These are phyloP conservation scores for Talaromyces sp. DNA, from an alignment of 2,329 filamentous ascomycete species.

Conservation along the genomic window DNA sequence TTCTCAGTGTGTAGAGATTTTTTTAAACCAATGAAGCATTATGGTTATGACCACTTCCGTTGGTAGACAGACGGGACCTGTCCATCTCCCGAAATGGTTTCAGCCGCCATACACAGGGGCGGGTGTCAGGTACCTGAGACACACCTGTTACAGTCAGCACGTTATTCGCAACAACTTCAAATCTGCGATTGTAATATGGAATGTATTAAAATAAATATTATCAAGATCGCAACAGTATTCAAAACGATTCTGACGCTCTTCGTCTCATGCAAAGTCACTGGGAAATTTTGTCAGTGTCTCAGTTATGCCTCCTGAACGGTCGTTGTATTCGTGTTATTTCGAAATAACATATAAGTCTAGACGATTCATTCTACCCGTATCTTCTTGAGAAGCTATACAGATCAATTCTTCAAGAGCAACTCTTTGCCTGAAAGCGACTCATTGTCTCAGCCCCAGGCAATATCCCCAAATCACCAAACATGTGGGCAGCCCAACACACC, in stretches of 20 bases:
- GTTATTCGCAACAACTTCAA: no score
- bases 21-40: no score
- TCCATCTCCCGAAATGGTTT: neutral
- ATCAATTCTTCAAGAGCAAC: neutral
- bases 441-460: neutral
- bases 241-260: neutral
- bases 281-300: neutral
- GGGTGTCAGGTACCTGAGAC: neutral
- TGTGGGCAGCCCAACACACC: conserved; percentile 11
- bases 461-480: neutral
- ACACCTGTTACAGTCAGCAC: neutral
- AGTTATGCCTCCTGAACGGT: neutral
- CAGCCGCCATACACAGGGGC: neutral
- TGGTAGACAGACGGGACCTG: no score
- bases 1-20: no score
- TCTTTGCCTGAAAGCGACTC: neutral
- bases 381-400: neutral
- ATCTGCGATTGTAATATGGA: neutral
- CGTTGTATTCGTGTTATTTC: neutral
- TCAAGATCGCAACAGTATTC: neutral
- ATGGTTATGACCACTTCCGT: no score
- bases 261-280: neutral
- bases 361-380: neutral
- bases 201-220: neutral
- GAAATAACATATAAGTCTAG: neutral